Evolutionary conservation across 805 yeast genomes (phyloP).

Genomic region (Teunomyces stri): DNA sequence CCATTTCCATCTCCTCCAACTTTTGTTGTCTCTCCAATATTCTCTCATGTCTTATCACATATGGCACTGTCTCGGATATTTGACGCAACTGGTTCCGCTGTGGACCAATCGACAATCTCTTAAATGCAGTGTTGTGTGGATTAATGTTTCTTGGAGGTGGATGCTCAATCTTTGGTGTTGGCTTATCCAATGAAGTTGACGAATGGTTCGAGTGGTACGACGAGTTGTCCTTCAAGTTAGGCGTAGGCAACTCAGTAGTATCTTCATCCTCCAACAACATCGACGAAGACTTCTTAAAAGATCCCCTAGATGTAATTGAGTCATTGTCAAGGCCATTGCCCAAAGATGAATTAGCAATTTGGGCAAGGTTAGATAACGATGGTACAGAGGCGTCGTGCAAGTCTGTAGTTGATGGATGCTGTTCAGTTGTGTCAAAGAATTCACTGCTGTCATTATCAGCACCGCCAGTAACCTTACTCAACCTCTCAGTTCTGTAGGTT

Average conservation of each 20-base stretch:
- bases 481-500: conserved; percentile 73
- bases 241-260: conserved; percentile 19
- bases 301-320: conserved; percentile 20
- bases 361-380: conserved; percentile 63
- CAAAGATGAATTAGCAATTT: conserved; percentile 29
- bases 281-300: conserved; percentile 26
- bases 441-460: conserved; percentile 18
- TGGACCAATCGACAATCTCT: conserved; percentile 44
- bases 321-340: conserved; percentile 13
- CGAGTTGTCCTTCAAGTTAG: conserved; percentile 24
- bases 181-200: conserved; percentile 23
- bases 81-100: conserved; percentile 67
- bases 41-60: conserved; percentile 73
- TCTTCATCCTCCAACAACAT: conserved; percentile 35
- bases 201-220: conserved; percentile 33
- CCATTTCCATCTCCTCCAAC: conserved; percentile 75
- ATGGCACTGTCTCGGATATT: conserved; percentile 83
- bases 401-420: conserved; percentile 8
- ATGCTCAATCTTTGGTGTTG: conserved; percentile 9
- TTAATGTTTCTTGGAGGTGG: conserved; percentile 18
- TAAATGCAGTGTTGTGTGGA: conserved; percentile 32
- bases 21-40: conserved; percentile 73
- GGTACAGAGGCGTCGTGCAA: conserved; percentile 32
- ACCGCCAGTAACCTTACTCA: conserved; percentile 56
- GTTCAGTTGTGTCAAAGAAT: conserved; percentile 24